Percentiles rank a stretch among this genome's conserved stretches.
These are phyloP conservation scores for Deinandra increscens DNA, from an alignment of 129 eudicot species.

Conservation along the genomic window DNA sequence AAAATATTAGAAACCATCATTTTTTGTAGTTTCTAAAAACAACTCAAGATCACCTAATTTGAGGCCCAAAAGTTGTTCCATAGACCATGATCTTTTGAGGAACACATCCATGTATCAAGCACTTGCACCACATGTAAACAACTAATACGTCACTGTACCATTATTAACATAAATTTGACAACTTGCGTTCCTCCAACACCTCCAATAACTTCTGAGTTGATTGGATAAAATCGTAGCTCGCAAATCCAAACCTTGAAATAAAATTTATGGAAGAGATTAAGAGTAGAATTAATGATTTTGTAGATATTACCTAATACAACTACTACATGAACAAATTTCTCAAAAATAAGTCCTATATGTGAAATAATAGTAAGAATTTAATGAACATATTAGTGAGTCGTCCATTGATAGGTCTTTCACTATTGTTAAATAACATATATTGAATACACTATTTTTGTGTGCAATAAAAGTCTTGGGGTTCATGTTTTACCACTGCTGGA, in stretches of 20 bases:
- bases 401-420: background rate
- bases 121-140: too few relatives aligned
- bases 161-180: background rate
- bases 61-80: too few relatives aligned
- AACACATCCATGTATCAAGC: too few relatives aligned
- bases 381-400: background rate
- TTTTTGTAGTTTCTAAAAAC: too few relatives aligned
- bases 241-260: constrained; percentile 79
- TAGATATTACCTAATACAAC: background rate
- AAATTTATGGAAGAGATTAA: background rate
- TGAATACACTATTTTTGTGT: background rate
- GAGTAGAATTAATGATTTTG: background rate
- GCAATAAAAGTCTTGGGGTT: background rate
- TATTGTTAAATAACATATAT: constrained; percentile 11
- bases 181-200: constrained; percentile 99
- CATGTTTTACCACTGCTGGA: background rate
- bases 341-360: background rate
- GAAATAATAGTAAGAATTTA: constrained; percentile 5
- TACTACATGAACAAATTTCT: background rate
- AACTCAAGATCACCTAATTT: too few relatives aligned
- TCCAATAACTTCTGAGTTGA: constrained; percentile 85
- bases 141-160: background rate
- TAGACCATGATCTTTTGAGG: too few relatives aligned
- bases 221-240: constrained; percentile 95
- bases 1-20: too few relatives aligned